A percentile compares a stretch with the other conserved stretches of the same genome.
phyloP scores from a whole-genome alignment of 176 grass and related monocot species.

The Oryza glaberrima region DNA sequence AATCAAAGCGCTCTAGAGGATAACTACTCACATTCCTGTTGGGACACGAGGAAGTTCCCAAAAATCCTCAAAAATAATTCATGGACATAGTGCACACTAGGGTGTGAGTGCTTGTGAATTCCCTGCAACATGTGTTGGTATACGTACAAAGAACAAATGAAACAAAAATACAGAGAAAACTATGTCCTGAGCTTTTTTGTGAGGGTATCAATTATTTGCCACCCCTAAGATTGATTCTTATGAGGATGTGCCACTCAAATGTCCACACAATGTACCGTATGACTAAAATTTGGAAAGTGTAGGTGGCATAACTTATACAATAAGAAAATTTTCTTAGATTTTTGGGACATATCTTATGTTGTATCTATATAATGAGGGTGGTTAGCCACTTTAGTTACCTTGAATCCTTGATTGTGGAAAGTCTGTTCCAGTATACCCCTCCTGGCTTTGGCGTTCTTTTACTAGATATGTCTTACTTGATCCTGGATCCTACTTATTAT shows the following conservation, averaged over 20 bases:
- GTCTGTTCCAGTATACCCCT: background rate
- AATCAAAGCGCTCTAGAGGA: background rate
- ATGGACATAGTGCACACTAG: background rate
- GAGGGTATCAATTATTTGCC: background rate
- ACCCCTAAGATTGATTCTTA: background rate
- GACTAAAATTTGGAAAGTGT: background rate
- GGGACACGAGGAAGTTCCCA: background rate
- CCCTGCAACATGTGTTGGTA: background rate
- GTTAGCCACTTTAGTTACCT: background rate
- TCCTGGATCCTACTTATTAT: slow-evolving; percentile 16
- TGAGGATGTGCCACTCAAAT: background rate
- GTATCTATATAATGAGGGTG: background rate
- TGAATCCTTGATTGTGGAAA: background rate
- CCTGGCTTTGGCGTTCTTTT: background rate
- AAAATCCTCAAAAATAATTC: background rate
- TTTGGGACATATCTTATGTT: background rate
- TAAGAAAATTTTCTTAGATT: background rate
- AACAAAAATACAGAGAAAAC: background rate
- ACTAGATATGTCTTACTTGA: background rate
- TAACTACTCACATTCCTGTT: background rate
- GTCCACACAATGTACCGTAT: background rate
- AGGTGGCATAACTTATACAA: background rate
- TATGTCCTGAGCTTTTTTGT: background rate
- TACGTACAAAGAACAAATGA: background rate
- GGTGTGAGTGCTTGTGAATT: background rate